These are phyloP conservation scores for Moesziomyces sp. DNA, from an alignment of 1,284 basidiomycete species.

Conservation along the genomic window DNA sequence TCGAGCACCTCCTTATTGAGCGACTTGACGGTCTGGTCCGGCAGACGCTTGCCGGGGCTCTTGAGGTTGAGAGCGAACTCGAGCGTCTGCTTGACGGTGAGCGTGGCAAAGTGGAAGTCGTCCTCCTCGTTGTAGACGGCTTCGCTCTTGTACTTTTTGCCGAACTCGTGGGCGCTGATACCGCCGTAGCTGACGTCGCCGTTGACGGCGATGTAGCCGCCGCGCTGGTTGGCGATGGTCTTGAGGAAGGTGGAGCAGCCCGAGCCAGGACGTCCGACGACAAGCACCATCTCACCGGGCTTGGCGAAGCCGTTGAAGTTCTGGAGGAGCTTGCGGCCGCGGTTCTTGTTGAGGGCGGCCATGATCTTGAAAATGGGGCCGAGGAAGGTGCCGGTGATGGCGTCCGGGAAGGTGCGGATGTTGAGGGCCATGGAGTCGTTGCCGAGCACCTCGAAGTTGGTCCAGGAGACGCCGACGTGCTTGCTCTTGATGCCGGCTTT, in stretches of 20 bases:
- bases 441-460: constrained; percentile 50
- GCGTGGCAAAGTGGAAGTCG: constrained; percentile 51
- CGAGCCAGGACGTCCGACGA: constrained; percentile 72
- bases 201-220: constrained; percentile 56
- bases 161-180: constrained; percentile 73
- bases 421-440: constrained; percentile 50
- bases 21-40: constrained; percentile 23
- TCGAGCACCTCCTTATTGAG: constrained; percentile 46
- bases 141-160: constrained; percentile 42
- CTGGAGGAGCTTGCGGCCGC: constrained; percentile 34
- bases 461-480: constrained; percentile 53
- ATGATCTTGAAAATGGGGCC: constrained; percentile 64
- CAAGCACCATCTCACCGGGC: constrained; percentile 75
- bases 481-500: constrained; percentile 51
- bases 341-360: constrained; percentile 34
- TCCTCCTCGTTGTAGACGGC: constrained; percentile 57
- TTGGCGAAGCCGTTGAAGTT: constrained; percentile 65
- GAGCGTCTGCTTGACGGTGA: constrained; percentile 57
- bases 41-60: constrained; percentile 54
- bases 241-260: constrained; percentile 75
- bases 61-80: constrained; percentile 57
- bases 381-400: constrained; percentile 61
- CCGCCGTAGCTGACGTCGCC: constrained; percentile 67
- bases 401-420: constrained; percentile 66
- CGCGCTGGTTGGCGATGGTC: constrained; percentile 72